Evolutionary conservation across 176 grass and related monocot genomes (phyloP).

Genomic region (Luzula sylvatica): DNA sequence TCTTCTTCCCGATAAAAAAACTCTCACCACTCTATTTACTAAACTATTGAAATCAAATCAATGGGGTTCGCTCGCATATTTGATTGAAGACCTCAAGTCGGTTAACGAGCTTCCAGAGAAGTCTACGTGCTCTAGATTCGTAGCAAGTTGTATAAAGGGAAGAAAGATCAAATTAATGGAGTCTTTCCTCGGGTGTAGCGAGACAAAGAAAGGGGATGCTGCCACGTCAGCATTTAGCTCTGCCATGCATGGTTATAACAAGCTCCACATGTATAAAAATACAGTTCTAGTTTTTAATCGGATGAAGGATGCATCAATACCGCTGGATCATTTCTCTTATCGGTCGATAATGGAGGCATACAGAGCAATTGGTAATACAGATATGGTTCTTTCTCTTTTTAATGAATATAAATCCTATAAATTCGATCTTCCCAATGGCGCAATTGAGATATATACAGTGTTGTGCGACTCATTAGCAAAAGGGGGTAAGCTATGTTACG

Average conservation of each 20-base stretch:
- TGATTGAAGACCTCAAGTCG: constrained; percentile 38
- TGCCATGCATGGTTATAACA: constrained; percentile 79
- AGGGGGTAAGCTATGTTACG: too few relatives aligned
- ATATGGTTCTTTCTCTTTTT: constrained; percentile 49
- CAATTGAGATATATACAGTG: constrained; percentile 39
- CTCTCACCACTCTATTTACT: constrained; percentile 33
- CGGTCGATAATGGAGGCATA: constrained; percentile 50
- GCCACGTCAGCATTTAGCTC: constrained; percentile 39
- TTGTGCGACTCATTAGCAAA: constrained; percentile 52
- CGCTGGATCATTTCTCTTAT: constrained; percentile 37
- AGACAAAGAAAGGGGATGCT: constrained; percentile 34
- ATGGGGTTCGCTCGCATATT: constrained; percentile 48
- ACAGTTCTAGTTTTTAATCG: constrained; percentile 48
- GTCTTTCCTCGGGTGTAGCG: constrained; percentile 34
- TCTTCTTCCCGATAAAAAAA: constrained; percentile 53
- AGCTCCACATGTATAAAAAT: constrained; percentile 76
- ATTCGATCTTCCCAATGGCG: constrained; percentile 26
- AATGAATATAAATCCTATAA: constrained; percentile 45
- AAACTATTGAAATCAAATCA: constrained; percentile 49
- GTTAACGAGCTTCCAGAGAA: constrained; percentile 49
- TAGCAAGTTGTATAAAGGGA: constrained; percentile 49
- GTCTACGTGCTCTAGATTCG: constrained; percentile 47
- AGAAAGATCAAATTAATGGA: constrained; percentile 61
- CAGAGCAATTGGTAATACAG: constrained; percentile 35
- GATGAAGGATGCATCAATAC: constrained; percentile 36